Evolutionary conservation across 1,139 yeast genomes (phyloP), one percentile per base, ranked within the genome.

Genomic region (Debaryomyces udenii): DNA sequence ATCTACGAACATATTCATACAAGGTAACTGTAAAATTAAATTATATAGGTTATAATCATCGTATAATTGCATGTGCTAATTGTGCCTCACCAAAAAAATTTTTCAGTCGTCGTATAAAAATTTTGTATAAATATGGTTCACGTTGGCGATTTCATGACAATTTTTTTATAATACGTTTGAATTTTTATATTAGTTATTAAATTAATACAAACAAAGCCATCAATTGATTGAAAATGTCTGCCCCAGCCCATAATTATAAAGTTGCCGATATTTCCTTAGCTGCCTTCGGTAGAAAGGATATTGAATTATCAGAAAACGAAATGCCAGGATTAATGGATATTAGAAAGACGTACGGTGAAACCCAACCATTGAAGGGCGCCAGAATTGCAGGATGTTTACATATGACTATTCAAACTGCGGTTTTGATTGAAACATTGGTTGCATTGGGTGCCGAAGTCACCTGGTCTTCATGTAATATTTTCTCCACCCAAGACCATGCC

Each of bases 251-350:
- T 34, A 86, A 84, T 76, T 93, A 84, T 82, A 93, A 94, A 76
- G 96, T 93, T 69, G 96, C 99, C 64, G 99, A 93, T 74, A 86
- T 94, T 75, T 88, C 97, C 60, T 83, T 93, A 59, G 99, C 99
- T 66, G 99, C 99, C 66, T 93, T 93, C 74, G 99, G 99, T 77
- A 90, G 99, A 82, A 94, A 93, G 78, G 99, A 93, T 77, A 93
- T 93, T 65, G 98, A 93, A 76, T 83, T 93, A 70, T 93, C 99
- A 55, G 99, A 94, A 80, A 93, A 93, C 70, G 99, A 93, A 78
- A 94, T 94, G 99, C 99, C 99, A 60, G 99, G 99, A 80, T 83
- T 93, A 67, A 93, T 93, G 95, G 88, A 91, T 76, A 91, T 93
- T 76, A 87, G 99, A 79, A 81, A 79, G 72, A 84, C 86, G 73